These are phyloP conservation scores for Phytophthora crassamura DNA, from an alignment of 352 stramenopile species.

Conservation along the genomic window DNA sequence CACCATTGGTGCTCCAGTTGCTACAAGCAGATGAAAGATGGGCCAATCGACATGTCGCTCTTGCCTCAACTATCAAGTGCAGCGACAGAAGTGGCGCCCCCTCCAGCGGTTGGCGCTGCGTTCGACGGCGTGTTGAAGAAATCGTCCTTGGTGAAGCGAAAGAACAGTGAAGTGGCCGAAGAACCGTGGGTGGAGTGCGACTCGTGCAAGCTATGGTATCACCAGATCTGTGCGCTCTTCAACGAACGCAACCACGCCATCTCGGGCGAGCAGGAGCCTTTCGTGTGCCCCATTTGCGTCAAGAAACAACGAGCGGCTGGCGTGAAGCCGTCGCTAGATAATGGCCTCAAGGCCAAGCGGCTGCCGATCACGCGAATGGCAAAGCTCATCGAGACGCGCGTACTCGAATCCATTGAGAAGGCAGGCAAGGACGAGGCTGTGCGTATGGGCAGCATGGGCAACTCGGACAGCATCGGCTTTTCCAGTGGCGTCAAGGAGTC, in stretches of 20 bases:
- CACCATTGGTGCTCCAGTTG: constrained; percentile 91
- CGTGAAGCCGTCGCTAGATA: constrained; percentile 80
- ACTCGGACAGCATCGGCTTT: constrained; percentile 86
- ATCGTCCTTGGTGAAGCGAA: constrained; percentile 95
- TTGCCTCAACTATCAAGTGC: constrained; percentile 77
- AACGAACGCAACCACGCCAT: constrained; percentile 98
- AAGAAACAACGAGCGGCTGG: constrained; percentile 82
- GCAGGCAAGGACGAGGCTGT: constrained; percentile 79
- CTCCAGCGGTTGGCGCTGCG: constrained; percentile 28
- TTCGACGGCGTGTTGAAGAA: constrained; percentile 92
- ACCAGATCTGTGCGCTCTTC: constrained; percentile 99
- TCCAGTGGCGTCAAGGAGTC: constrained; percentile 66
- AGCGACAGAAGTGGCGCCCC: constrained; percentile 51
- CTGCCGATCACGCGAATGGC: constrained; percentile 88
- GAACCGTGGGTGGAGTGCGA: constrained; percentile 99
- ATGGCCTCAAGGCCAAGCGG: constrained; percentile 79
- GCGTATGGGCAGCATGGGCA: constrained; percentile 84
- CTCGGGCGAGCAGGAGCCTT: constrained; percentile 86
- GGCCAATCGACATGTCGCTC: constrained; percentile 92
- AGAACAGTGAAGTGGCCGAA: constrained; percentile 98
- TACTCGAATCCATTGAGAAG: constrained; percentile 77
- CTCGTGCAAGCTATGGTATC: constrained; percentile 98
- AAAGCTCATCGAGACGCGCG: constrained; percentile 82
- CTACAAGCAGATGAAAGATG: constrained; percentile 92
- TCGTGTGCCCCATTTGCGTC: constrained; percentile 88